Conservation (phyloP, 208 protist species). For the Trypanosoma scelopori region DNA sequence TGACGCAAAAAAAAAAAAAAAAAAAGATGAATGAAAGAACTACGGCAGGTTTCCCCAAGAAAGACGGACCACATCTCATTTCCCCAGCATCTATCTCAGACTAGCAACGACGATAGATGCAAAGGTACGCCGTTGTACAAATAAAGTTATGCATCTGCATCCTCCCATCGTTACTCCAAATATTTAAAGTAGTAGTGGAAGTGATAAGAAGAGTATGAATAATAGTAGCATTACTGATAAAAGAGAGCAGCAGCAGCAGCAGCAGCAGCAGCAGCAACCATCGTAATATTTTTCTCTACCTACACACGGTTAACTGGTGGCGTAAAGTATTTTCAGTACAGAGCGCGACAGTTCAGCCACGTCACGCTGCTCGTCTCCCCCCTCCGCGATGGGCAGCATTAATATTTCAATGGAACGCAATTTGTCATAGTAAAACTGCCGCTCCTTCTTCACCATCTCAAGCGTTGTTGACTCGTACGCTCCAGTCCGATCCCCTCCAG, state of each 20-base stretch:
- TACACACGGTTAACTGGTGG: constrained; percentile 21
- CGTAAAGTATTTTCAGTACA: constrained; percentile 55
- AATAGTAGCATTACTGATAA: too few species aligned
- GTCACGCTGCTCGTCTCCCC: constrained; percentile 22
- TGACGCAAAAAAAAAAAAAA: constrained; percentile 1
- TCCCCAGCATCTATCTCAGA: too few species aligned
- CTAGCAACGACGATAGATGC: too few species aligned
- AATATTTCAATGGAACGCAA: constrained; percentile 69
- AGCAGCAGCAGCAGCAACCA: too few species aligned
- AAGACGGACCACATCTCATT: too few species aligned
- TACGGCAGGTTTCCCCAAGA: background rate
- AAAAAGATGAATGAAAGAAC: constrained; percentile 19
- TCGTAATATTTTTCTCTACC: too few species aligned
- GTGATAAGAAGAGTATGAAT: too few species aligned
- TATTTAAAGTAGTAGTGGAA: too few species aligned
- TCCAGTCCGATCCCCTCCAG: constrained; percentile 14
- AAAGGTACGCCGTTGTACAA: too few species aligned
- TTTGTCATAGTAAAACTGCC: constrained; percentile 87
- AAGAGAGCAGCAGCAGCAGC: too few species aligned
- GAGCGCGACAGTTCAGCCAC: constrained; percentile 38
- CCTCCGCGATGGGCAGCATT: constrained; percentile 31
- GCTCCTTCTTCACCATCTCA: constrained; percentile 32
- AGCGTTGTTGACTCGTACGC: constrained; percentile 19
- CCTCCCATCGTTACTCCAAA: too few species aligned
- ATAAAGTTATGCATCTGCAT: too few species aligned